Evolutionary conservation across 768 basidiomycete species (phyloP), one percentile per base, ranked within the genome.

Genomic region (Sporobolomyces roseus): DNA sequence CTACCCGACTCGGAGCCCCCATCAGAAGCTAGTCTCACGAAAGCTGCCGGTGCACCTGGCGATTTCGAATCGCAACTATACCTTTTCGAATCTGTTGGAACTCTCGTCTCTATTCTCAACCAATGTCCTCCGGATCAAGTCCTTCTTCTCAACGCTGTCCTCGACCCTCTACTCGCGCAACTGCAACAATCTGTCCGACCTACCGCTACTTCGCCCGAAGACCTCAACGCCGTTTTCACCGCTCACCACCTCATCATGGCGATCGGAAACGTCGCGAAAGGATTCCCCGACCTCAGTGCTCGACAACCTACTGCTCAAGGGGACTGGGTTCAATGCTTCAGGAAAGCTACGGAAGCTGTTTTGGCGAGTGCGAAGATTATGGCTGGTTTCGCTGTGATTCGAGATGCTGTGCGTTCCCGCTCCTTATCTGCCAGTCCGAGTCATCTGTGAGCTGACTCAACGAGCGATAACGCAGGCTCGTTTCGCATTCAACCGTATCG

Each of bases 241-340:
- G 85, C 92, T 12, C 96, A 98, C 74, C 93, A 98, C 80, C 83
- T 87, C 73, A 88, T 97, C 77, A 89, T 94, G 87, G 93, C 94
- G 4, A 82, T 97, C 27, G 94, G 94, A 17, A 91, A 90, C 74
- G 85, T 97, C 63, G 89, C 93, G 41, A 96, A 96, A 80, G 96
- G 96, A 17, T 98, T 97, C 80, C 96, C 96, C 0, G 91, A 92
- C 77, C 88, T 88, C 75, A 83, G 85, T 2, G 80, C 87, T 1
- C 85, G 86, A 0, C 83, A 84, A 73, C 85, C 85, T 36, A 88
- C 87, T 74, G 82, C 85, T 13, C 80, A 86, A 25, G 89, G 91
- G 0, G 85, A 86, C 1, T 79, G 79, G 77, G 78, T 91, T 61
- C 85, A 87, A 58, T 85, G 91, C 19, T 96, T 98, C 79, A 83